Evolutionary conservation across 2,329 filamentous ascomycete genomes (phyloP), one percentile per base, ranked within the genome.

Genomic region (Fusarium coffeatum): DNA sequence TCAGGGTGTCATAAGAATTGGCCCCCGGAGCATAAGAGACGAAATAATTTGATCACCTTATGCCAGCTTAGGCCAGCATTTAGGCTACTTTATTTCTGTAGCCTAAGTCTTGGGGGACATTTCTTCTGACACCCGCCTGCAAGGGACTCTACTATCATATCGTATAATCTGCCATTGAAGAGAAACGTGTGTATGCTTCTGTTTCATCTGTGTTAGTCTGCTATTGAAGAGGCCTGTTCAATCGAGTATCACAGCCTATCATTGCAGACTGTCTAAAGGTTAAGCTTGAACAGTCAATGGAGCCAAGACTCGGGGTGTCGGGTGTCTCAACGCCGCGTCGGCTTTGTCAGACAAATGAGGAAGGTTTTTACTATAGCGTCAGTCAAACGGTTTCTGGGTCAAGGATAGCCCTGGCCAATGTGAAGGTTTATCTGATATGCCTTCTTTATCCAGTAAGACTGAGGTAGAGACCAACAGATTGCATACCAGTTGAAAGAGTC

Each of bases 311-410:
- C 25, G 20, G 28, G 47, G 60, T 18, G 58, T 30, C 22, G 49
- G 49, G 34, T 22, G 41, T 43, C 46, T 34, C 45, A 25, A 34
- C 54, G 51, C 57, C 42, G 41, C 18, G 43, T 41, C 63, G 62
- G 64, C 16, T 12, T n/a, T 56, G 49, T 45, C 48, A 57, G 50
- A 66, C 69, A 53, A 58, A 72, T 66, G 50, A 30, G 65, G 68
- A 61, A 71, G 58, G 69, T 65, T 71, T 71, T 23, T 34, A 23
- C 30, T 27, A 46, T 66, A 66, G 63, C 62, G 63, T 13, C 62
- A 55, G 63, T 43, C 55, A 55, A 49, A 46, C 22, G 48, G 28
- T 48, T 55, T 61, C 40, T 16, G 23, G 23, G 40, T 42, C 57
- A 32, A 25, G 23, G 32, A 20, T 48, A 37, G 28, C 45, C 45